phyloP scores from a whole-genome alignment of 495 filamentous ascomycete species.

The Aspergillus homomorphus region DNA sequence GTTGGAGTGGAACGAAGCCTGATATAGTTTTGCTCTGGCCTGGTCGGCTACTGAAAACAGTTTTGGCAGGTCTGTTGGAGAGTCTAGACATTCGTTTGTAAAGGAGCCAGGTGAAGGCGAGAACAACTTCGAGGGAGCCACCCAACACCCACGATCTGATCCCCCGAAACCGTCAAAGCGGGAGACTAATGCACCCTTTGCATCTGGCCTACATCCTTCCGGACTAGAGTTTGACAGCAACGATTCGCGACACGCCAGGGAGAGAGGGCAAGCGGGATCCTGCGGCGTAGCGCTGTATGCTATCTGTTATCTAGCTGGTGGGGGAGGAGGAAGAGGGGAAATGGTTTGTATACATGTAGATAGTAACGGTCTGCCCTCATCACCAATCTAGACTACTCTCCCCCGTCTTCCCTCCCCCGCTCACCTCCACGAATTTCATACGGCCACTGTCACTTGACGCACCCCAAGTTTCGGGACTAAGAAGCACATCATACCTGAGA shows the following conservation, averaged over 20 bases:
- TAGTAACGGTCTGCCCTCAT: background rate
- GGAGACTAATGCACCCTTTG: conserved; percentile 8
- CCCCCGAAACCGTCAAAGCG: conserved; percentile 2
- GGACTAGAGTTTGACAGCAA: background rate
- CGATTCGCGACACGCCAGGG: background rate
- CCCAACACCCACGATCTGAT: conserved; percentile 1
- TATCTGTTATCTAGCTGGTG: background rate
- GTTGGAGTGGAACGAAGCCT: too few species aligned
- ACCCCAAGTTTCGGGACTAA: background rate
- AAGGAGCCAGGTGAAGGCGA: background rate
- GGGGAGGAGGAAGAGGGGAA: too few species aligned
- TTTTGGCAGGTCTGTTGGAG: background rate
- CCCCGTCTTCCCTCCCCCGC: too few species aligned
- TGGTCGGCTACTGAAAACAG: background rate
- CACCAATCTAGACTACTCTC: background rate
- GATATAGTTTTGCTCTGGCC: background rate
- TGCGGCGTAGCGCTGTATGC: background rate
- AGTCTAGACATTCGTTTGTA: background rate
- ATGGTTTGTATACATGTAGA: background rate
- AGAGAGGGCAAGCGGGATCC: background rate
- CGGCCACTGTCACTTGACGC: background rate
- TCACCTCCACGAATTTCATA: too few species aligned
- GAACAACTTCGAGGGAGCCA: background rate
- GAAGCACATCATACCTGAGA: conserved; percentile 10
- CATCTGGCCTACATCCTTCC: conserved; percentile 1